These are phyloP conservation scores for Oryza meyeriana DNA, from an alignment of 176 grass and related monocot species.

Conservation along the genomic window DNA sequence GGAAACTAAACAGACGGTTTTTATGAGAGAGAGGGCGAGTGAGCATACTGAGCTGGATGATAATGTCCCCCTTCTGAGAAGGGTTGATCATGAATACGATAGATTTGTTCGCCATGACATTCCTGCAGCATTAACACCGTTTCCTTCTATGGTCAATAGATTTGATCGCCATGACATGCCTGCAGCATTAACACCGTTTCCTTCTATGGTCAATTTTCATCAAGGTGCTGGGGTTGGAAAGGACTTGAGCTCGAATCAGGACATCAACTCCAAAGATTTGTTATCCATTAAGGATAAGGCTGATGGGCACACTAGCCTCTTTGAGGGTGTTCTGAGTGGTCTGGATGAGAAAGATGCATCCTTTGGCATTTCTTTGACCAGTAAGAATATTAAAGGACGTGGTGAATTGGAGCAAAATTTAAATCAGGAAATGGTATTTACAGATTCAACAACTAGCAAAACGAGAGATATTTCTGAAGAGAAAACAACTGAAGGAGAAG, in stretches of 20 bases:
- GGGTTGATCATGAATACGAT: slow-evolving; percentile 38
- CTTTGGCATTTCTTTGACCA: slow-evolving; percentile 30
- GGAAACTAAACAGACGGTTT: slow-evolving; percentile 13
- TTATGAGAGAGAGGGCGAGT: slow-evolving; percentile 21
- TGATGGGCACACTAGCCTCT: slow-evolving; percentile 15
- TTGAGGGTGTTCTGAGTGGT: slow-evolving; percentile 21
- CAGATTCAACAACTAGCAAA: slow-evolving; percentile 6
- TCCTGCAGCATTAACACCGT: slow-evolving; percentile 34
- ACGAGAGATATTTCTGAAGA: slow-evolving; percentile 22
- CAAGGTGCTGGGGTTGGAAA: neutral
- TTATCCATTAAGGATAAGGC: slow-evolving; percentile 31
- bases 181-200: slow-evolving; percentile 40
- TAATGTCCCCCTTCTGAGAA: slow-evolving; percentile 42
- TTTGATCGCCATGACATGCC: neutral
- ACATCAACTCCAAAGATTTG: slow-evolving; percentile 32
- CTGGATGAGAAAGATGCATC: slow-evolving; percentile 25
- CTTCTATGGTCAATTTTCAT: slow-evolving; percentile 37
- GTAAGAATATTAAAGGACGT: slow-evolving; percentile 26
- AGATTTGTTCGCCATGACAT: neutral
- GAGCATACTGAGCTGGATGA: slow-evolving; percentile 43
- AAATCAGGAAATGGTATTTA: slow-evolving; percentile 20
- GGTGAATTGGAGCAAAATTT: slow-evolving; percentile 22
- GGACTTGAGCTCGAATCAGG: neutral
- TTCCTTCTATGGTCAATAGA: slow-evolving; percentile 44
- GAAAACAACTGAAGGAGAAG: slow-evolving; percentile 10